Evolutionary conservation across 1,284 basidiomycete species (phyloP), one percentile per base, ranked within the genome.

Genomic region (Malassezia psittaci): DNA sequence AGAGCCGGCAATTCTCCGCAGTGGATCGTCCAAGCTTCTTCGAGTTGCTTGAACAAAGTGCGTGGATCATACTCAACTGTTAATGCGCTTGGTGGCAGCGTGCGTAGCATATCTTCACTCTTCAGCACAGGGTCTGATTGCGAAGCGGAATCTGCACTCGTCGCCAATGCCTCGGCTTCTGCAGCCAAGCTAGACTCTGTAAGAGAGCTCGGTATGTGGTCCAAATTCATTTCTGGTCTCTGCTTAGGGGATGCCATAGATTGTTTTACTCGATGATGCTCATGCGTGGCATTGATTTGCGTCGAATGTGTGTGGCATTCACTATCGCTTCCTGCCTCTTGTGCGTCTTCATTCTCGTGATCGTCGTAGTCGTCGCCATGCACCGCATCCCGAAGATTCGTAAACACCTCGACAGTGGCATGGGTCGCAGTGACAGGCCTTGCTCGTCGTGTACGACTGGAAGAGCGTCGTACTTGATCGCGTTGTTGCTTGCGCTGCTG

Each of bases 351-450:
- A 40, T 32, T 19, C 8, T 54, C 52, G 37, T 46, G 42, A 12
- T 65, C 66, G 38, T 68, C 66, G 56, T 63, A 64, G 47, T 74
- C 71, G 33, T 91, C 87, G 67, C 94, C 90, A 57, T 83, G 82
- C 66, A 96, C 88, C 0, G 88, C 91, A 67, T 96, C 90, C 68
- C 88, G 85, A 60, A 96, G 83, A 66, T 88, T 94, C 62, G 88
- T 85, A 44, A 96, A 83, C 37, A 96, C 83, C 69, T 91, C 85
- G 0, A 96, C 88, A 58, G 85, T 90, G 7, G 90, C 90, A 51
- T 85, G 83, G 3, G 90, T 87, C 34, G 85, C 85, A 7, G 86
- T 87, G 8, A 98, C 89, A 2, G 94, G 93, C 37, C 93, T 83
- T n/a, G 90, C 88, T 41, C 88, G 83, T 61, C 84, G 85, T 13